These are phyloP conservation scores for Arabis alpina DNA, from an alignment of 345 rosid species.

Conservation along the genomic window DNA sequence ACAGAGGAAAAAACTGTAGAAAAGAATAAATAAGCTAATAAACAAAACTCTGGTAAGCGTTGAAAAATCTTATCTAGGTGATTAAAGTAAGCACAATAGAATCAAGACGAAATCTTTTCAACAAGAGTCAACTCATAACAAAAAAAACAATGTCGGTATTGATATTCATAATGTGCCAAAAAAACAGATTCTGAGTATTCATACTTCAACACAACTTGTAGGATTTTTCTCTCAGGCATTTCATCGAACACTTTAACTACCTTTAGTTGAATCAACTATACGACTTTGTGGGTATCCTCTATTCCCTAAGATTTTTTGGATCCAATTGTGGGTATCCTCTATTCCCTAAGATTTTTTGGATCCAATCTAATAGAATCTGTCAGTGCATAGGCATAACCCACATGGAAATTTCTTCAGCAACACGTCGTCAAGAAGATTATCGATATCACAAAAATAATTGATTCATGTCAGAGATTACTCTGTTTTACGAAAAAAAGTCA, in stretches of 20 bases:
- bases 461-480: too few relatives aligned
- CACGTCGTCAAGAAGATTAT: too few relatives aligned
- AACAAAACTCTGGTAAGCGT: background rate
- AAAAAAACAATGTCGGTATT: background rate
- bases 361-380: too few relatives aligned
- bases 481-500: too few relatives aligned
- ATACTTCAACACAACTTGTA: conserved; percentile 1
- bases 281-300: background rate
- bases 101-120: conserved; percentile 17
- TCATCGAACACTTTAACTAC: conserved; percentile 9
- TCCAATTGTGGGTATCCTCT: background rate
- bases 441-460: too few relatives aligned
- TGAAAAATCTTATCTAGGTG: conserved; percentile 8
- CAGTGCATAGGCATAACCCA: too few relatives aligned
- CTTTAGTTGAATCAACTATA: background rate
- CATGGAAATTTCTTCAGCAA: too few relatives aligned
- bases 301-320: background rate
- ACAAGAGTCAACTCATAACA: conserved; percentile 8
- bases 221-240: background rate
- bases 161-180: background rate
- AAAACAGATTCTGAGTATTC: conserved; percentile 21
- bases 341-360: background rate
- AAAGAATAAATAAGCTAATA: conserved; percentile 21
- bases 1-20: conserved; percentile 15
- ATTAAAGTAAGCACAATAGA: conserved; percentile 6